phyloP scores from a whole-genome alignment of 768 basidiomycete genomes.

The Pisolithus sp. region DNA sequence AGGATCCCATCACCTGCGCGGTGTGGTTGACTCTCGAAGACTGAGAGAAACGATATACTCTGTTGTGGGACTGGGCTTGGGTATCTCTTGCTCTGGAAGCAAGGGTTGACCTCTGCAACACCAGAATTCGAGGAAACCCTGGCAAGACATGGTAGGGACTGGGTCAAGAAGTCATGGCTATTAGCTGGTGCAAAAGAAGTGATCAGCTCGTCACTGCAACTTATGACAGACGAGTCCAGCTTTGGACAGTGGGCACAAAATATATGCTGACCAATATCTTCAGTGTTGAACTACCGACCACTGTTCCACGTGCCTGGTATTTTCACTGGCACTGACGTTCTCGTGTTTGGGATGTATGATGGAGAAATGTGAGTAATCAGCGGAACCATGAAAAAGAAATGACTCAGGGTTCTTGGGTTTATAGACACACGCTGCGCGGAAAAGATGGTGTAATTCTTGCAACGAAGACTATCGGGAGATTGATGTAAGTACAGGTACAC shows the following conservation, averaged over 20 bases:
- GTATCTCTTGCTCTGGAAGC: conserved; percentile 4
- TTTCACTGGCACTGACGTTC: not conserved
- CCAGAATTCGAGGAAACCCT: conserved; percentile 1
- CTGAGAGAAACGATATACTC: not conserved
- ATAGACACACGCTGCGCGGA: too few species aligned
- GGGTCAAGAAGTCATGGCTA: conserved; percentile 5
- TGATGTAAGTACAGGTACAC: too few species aligned
- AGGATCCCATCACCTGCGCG: conserved; percentile 4
- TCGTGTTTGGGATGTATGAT: conserved; percentile 3
- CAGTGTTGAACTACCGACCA: not conserved
- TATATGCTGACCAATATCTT: not conserved
- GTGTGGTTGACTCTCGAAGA: conserved; percentile 2
- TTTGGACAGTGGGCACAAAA: too few species aligned
- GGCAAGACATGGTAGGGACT: not conserved
- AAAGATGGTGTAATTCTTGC: too few species aligned
- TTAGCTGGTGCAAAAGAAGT: not conserved
- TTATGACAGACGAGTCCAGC: not conserved
- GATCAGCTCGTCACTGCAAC: not conserved
- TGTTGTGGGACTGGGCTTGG: conserved; percentile 7
- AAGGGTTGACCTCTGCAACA: not conserved
- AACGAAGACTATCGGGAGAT: too few species aligned
- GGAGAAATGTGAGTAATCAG: conserved; percentile 1
- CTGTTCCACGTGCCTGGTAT: not conserved
- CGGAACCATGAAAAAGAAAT: not conserved
- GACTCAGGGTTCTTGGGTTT: not conserved